Base-by-base conservation (phyloP, 495 filamentous ascomycete genomes). In the Neurospora sp. region DNA sequence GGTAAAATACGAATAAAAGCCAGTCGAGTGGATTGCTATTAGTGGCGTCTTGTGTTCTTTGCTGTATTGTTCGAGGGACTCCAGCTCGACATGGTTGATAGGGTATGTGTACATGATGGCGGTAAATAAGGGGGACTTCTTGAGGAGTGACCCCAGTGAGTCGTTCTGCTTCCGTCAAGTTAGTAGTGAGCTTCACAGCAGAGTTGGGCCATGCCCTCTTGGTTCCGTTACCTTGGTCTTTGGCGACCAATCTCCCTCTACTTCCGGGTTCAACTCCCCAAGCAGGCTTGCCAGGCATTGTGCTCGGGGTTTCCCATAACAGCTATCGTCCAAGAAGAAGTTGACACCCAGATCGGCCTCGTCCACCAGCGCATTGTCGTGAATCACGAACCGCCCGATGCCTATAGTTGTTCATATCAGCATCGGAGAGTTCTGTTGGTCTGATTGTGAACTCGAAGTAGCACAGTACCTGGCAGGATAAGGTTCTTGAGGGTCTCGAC, bases 401-500 rank as follows among this genome's bases (percentile, higher is more conserved):
- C 95, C 93, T 91, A 39, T 27, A 53, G 16, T 12, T 16, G 16
- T 44, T 69, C 31, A 5, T 18, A 65, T 65, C 53, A 65, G 53
- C 53, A 65, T 65, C 53, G 53, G 27, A 31, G 3, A 18, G 53
- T 18, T 61, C 6, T 16, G 37, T 69, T 44, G 41, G 42, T 68
- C 12, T 16, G 31, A 5, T 31, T 1, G 35, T 61, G 22, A 39
- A 65, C 7, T 18, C 2, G 3, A 18, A 39, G 14, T 3, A 16
- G 45, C 61, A 22, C 20, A 74, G 38, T 83, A 89, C 90, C 89
- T 72, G 96, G 96, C 61, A 99, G 82, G 1, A 98, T 92, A 31
- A 99, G 88, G 80, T 99, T 99, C 87, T 99, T 99, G 71, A 99
- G 87, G 0, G 94, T 90, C 81, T 99, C 96, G 39, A 97, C 88